These are phyloP conservation scores for Coccomyxa sp. DNA, from an alignment of 139 green algal genomes.

Conservation along the genomic window DNA sequence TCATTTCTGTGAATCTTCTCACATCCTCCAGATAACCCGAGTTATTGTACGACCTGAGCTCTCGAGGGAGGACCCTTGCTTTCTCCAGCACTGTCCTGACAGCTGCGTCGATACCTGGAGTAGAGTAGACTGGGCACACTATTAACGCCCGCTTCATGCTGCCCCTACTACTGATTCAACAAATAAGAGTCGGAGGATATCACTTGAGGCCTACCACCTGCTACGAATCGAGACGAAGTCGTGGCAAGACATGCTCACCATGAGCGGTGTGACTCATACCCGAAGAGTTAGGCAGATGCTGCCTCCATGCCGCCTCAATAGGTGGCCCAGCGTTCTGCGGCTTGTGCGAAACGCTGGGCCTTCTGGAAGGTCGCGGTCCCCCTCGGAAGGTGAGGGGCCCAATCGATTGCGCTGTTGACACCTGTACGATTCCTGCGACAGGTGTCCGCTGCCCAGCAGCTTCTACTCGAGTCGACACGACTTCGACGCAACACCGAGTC, in stretches of 20 bases:
- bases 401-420: background rate
- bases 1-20: slow-evolving; percentile 1
- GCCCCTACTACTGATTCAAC: background rate
- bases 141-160: background rate
- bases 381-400: background rate
- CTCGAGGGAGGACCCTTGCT: background rate
- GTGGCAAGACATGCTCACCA: background rate
- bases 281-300: background rate
- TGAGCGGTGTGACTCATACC: background rate
- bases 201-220: background rate
- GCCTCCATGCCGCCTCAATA: background rate
- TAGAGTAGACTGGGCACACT: background rate
- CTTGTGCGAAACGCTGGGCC: background rate
- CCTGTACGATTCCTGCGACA: background rate
- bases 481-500: background rate
- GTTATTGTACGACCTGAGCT: slow-evolving; percentile 1
- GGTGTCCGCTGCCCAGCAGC: background rate
- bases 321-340: background rate
- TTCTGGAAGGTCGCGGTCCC: background rate
- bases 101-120: background rate
- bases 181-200: background rate
- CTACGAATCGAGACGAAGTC: background rate
- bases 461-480: background rate
- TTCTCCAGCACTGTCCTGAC: background rate
- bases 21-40: background rate